These are phyloP conservation scores for Cyamopsis tetragonoloba DNA, from an alignment of 306 rosid species.

Conservation along the genomic window DNA sequence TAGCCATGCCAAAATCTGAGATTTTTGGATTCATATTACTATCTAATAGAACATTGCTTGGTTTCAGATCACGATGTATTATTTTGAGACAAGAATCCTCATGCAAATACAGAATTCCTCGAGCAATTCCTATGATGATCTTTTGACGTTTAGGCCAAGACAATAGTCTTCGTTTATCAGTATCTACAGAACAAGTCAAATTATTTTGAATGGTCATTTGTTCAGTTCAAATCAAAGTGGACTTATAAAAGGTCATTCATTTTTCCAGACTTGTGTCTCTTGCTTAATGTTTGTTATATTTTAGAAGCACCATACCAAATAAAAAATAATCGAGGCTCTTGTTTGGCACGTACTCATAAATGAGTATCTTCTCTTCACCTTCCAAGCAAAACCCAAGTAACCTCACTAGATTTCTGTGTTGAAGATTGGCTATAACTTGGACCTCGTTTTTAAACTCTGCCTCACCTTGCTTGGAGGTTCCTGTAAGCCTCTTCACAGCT, in stretches of 20 bases:
- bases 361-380: constrained; percentile 49
- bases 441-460: constrained; percentile 58
- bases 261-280: not conserved
- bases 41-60: constrained; percentile 37
- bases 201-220: not conserved
- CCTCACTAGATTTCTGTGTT: constrained; percentile 53
- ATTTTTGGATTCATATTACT: constrained; percentile 36
- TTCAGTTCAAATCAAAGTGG: not conserved
- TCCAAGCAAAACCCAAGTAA: constrained; percentile 60
- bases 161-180: constrained; percentile 1
- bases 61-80: constrained; percentile 46
- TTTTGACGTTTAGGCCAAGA: constrained; percentile 32
- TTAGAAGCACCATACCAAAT: constrained; percentile 31
- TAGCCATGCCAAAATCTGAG: constrained; percentile 46
- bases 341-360: constrained; percentile 51
- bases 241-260: not conserved
- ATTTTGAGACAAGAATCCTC: constrained; percentile 41
- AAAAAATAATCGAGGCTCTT: constrained; percentile 49
- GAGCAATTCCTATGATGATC: constrained; percentile 31
- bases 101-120: constrained; percentile 36
- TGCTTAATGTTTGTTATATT: not conserved
- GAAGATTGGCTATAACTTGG: constrained; percentile 51
- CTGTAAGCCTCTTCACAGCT: constrained; percentile 63
- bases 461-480: constrained; percentile 45
- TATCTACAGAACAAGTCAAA: constrained; percentile 11